A percentile compares a stretch with the other conserved stretches of the same genome.
These are phyloP conservation scores for Kwoniella shivajii DNA, from an alignment of 1,284 basidiomycete genomes.

Conservation along the genomic window DNA sequence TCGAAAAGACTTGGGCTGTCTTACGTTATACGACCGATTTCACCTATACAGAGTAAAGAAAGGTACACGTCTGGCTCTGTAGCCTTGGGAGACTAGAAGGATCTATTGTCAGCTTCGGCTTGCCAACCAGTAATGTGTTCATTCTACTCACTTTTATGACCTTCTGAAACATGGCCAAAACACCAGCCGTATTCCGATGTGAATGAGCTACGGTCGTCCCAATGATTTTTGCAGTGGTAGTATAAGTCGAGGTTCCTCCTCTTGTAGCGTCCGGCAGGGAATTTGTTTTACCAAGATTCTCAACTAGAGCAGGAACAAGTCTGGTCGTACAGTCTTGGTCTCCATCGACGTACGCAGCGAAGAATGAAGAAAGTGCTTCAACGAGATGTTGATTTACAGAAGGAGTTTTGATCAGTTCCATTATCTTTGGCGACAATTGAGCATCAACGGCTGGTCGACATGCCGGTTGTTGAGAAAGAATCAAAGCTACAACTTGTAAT, in stretches of 20 bases:
- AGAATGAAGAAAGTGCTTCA: conserved; percentile 80
- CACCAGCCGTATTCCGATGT: conserved; percentile 70
- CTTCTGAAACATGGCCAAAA: conserved; percentile 78
- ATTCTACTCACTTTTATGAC: conserved; percentile 64
- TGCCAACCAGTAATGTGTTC: background rate
- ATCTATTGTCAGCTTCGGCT: background rate
- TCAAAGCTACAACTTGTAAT: conserved; percentile 67
- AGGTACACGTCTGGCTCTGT: conserved; percentile 70
- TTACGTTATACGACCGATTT: conserved; percentile 83
- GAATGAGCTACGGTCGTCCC: conserved; percentile 74
- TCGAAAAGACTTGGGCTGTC: conserved; percentile 30
- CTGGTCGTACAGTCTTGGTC: conserved; percentile 77
- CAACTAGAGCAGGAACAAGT: conserved; percentile 70
- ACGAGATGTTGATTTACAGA: conserved; percentile 69
- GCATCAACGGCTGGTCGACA: conserved; percentile 73
- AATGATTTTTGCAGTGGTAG: conserved; percentile 79
- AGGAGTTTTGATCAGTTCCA: conserved; percentile 73
- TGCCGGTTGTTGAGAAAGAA: conserved; percentile 69
- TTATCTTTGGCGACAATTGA: conserved; percentile 68
- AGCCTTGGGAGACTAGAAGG: conserved; percentile 63
- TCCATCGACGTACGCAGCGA: conserved; percentile 74
- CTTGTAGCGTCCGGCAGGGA: conserved; percentile 44
- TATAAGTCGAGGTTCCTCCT: conserved; percentile 53
- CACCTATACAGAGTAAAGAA: conserved; percentile 83
- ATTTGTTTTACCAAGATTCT: conserved; percentile 31